phyloP scores from a whole-genome alignment of 2,329 filamentous ascomycete genomes.

The Aspergillus aculeatinus region DNA sequence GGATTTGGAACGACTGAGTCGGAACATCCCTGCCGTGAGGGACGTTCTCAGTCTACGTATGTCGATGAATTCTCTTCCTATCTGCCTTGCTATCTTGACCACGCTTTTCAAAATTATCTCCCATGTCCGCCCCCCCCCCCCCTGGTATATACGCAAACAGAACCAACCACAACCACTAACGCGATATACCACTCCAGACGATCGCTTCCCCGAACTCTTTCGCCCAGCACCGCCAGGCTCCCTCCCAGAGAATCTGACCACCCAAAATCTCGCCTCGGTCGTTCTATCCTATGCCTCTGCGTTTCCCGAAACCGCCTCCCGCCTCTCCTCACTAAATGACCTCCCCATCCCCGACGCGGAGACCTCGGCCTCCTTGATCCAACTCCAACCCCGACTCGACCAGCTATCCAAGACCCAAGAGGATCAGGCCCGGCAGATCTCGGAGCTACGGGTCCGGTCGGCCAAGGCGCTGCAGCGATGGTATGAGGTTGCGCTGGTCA shows the following conservation, averaged over 20 bases:
- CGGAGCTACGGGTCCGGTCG: conserved; percentile 43
- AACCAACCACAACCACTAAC: conserved; percentile 1
- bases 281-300: conserved; percentile 47
- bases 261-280: conserved; percentile 40
- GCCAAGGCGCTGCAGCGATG: conserved; percentile 61
- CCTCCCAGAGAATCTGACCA: conserved; percentile 38
- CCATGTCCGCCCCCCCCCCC: background rate
- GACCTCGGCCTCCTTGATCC: conserved; percentile 42
- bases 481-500: conserved; percentile 72
- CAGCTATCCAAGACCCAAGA: conserved; percentile 37
- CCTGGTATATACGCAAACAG: background rate
- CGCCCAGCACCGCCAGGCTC: conserved; percentile 32
- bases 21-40: conserved; percentile 38
- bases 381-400: conserved; percentile 45
- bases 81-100: background rate
- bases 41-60: conserved; percentile 46
- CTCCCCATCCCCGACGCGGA: conserved; percentile 46
- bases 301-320: conserved; percentile 49
- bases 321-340: conserved; percentile 50
- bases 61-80: conserved; percentile 10
- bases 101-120: background rate
- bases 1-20: conserved; percentile 40
- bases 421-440: conserved; percentile 40
- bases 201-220: conserved; percentile 45
- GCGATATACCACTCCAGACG: conserved; percentile 28